Evolutionary conservation across 441 rosid species (phyloP).

Genomic region (Euphorbia neoarborescens): DNA sequence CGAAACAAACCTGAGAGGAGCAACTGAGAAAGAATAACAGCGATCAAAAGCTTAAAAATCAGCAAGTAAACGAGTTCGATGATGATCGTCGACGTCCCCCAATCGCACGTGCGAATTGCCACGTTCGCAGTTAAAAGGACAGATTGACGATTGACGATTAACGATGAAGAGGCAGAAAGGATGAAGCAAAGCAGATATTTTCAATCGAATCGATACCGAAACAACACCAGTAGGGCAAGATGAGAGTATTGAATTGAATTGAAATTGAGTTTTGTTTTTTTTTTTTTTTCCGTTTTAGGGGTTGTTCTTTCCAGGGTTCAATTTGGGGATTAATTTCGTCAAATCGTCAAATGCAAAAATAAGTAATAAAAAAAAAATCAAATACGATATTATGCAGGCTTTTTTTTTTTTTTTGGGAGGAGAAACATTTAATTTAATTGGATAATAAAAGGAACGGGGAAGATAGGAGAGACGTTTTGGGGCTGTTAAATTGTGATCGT

Average conservation of each 20-base stretch:
- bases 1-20: conserved; percentile 19
- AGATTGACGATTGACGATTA: background rate
- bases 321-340: conserved; percentile 22
- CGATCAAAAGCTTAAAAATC: conserved; percentile 7
- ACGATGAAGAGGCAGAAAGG: background rate
- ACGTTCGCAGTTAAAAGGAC: background rate
- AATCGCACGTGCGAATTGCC: conserved; percentile 21
- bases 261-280: background rate
- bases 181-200: background rate
- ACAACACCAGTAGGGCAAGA: background rate
- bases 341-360: conserved; percentile 9
- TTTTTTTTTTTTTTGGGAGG: background rate
- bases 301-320: conserved; percentile 13
- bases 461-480: no score
- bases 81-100: conserved; percentile 19
- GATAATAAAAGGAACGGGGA: no score
- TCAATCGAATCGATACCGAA: conserved; percentile 8
- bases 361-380: background rate
- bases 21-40: conserved; percentile 5
- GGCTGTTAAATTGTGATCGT: no score
- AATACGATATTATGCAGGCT: background rate
- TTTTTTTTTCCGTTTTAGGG: background rate
- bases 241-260: background rate
- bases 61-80: conserved; percentile 7
- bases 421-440: no score